These are phyloP conservation scores for Amphibolis antarctica DNA, from an alignment of 106 monocot species.

Conservation along the genomic window DNA sequence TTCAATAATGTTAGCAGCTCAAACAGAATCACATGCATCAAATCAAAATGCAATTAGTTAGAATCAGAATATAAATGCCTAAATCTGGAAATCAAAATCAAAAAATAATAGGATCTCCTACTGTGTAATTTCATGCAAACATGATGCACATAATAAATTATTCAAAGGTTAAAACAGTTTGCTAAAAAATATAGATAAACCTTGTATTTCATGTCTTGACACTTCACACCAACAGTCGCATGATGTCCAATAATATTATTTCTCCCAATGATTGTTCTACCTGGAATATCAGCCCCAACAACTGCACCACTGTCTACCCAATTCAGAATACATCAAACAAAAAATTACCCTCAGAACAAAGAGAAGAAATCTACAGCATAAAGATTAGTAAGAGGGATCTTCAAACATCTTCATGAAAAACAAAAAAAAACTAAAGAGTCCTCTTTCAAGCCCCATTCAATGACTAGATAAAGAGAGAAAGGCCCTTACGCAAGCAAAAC, in stretches of 20 bases:
- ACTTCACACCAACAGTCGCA: conserved; percentile 64
- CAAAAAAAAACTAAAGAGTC: neutral
- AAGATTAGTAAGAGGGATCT: too few species aligned
- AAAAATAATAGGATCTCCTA: neutral
- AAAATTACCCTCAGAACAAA: neutral
- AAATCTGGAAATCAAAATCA: too few species aligned
- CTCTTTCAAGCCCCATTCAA: neutral
- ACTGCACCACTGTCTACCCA: conserved; percentile 80
- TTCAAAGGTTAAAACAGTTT: neutral
- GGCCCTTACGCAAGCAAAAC: conserved; percentile 38
- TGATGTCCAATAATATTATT: conserved; percentile 81
- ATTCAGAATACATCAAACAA: conserved; percentile 15
- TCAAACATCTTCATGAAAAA: too few species aligned
- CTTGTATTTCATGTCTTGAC: conserved; percentile 96
- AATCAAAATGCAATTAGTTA: too few species aligned
- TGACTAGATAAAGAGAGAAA: neutral
- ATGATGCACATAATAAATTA: neutral
- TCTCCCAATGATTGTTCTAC: conserved; percentile 57
- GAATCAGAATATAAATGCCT: neutral
- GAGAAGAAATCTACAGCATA: too few species aligned
- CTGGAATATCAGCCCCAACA: conserved; percentile 86
- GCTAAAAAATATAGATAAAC: conserved; percentile 14
- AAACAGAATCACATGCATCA: conserved; percentile 2
- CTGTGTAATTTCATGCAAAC: neutral
- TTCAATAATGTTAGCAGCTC: neutral